A percentile compares a stretch with the other conserved stretches of the same genome.
Evolutionary conservation across 2,329 filamentous ascomycete genomes (phyloP).

Genomic region (Fusarium armeniacum): DNA sequence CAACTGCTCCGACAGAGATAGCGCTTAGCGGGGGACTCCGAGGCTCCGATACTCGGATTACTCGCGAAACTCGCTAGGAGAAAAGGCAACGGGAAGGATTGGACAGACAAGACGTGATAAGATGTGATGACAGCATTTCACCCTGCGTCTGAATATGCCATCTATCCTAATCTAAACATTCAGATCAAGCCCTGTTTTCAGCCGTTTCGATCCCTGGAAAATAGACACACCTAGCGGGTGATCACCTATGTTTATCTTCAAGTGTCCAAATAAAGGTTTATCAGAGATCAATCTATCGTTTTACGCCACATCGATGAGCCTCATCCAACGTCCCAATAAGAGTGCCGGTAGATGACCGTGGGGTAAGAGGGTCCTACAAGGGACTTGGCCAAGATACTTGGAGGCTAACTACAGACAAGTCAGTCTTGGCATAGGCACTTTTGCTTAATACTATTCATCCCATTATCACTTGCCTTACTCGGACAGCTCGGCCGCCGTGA

Average conservation of each 20-base stretch:
- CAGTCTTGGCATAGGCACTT: conserved; percentile 37
- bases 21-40: conserved; percentile 22
- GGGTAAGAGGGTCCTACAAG: conserved; percentile 8
- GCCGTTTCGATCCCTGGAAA: conserved; percentile 4
- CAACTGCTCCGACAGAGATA: conserved; percentile 18
- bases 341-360: conserved; percentile 11
- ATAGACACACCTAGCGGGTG: not conserved
- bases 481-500: conserved; percentile 39
- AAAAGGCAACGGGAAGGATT: conserved; percentile 29
- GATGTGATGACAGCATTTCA: conserved; percentile 18
- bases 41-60: conserved; percentile 7
- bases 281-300: not conserved
- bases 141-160: conserved; percentile 10
- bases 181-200: conserved; percentile 3
- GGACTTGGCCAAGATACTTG: conserved; percentile 22
- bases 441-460: conserved; percentile 26
- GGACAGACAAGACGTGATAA: conserved; percentile 20
- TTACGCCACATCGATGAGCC: conserved; percentile 3
- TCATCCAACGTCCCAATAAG: not conserved
- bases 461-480: conserved; percentile 46
- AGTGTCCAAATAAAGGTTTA: not conserved
- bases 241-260: not conserved
- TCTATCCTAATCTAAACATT: not conserved
- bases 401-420: conserved; percentile 23
- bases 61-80: conserved; percentile 20